Conservation (phyloP, 345 rosid genomes). For the Excoecaria agallocha region DNA sequence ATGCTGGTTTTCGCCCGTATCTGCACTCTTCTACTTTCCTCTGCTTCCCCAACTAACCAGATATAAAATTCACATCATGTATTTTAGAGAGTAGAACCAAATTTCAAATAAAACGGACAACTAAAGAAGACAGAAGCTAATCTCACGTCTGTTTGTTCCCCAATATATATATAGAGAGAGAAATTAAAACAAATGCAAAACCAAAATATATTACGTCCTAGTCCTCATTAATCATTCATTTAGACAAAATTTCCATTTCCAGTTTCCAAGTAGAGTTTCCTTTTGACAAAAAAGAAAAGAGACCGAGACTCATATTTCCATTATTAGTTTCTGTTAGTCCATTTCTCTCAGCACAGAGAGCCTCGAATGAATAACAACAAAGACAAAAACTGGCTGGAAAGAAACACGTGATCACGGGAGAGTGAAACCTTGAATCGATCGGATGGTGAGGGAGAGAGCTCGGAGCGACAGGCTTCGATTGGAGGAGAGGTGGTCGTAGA, state of each 20-base stretch:
- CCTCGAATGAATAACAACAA: background rate
- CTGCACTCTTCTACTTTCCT: background rate
- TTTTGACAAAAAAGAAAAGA: background rate
- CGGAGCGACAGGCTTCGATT: slow-evolving; percentile 34
- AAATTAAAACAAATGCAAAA: too few relatives aligned
- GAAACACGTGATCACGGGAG: background rate
- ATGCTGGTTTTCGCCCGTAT: background rate
- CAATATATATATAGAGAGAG: background rate
- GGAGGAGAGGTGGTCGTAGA: slow-evolving; percentile 47
- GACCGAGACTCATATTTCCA: background rate
- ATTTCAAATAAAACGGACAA: background rate
- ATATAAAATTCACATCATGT: background rate
- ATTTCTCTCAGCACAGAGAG: background rate
- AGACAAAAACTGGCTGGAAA: too few relatives aligned
- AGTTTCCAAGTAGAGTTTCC: too few relatives aligned
- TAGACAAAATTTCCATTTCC: background rate
- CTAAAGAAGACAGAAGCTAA: background rate
- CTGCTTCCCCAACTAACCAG: slow-evolving; percentile 8
- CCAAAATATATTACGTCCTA: background rate
- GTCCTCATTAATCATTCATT: background rate
- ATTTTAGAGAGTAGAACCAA: background rate
- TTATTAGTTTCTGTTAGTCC: background rate
- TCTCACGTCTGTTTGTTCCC: background rate
- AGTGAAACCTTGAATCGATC: slow-evolving; percentile 51
- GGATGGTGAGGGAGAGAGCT: slow-evolving; percentile 36